phyloP scores from a whole-genome alignment of 768 basidiomycete species.

The Boletus sp. region DNA sequence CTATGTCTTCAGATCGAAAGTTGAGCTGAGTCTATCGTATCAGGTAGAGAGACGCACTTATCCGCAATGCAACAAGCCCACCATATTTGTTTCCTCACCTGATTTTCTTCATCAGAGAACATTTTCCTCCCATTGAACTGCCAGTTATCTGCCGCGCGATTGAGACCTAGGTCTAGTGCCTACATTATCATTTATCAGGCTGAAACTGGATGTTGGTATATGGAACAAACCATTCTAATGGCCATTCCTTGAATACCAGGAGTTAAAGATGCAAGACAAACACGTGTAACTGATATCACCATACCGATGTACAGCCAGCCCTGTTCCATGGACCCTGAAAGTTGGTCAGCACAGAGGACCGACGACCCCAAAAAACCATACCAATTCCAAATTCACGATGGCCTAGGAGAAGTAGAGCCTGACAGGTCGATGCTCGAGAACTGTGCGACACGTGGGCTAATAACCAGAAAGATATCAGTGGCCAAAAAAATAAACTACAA shows the following conservation, averaged over 20 bases:
- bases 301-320: slow-evolving; percentile 81
- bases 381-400: slow-evolving; percentile 86
- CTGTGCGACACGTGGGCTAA: slow-evolving; percentile 63
- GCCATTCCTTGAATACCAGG: slow-evolving; percentile 52
- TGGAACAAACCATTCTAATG: slow-evolving; percentile 58
- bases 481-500: not conserved
- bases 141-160: slow-evolving; percentile 77
- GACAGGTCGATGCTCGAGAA: slow-evolving; percentile 72
- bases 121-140: slow-evolving; percentile 56
- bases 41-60: slow-evolving; percentile 44
- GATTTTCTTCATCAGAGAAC: slow-evolving; percentile 64
- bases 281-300: slow-evolving; percentile 3
- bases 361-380: slow-evolving; percentile 21
- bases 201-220: not conserved
- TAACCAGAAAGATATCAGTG: slow-evolving; percentile 6
- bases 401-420: slow-evolving; percentile 74
- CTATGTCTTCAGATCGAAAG: slow-evolving; percentile 46
- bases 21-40: slow-evolving; percentile 1
- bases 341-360: slow-evolving; percentile 9
- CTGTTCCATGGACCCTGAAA: slow-evolving; percentile 64
- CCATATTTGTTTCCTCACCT: slow-evolving; percentile 75
- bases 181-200: slow-evolving; percentile 25
- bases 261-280: not conserved
- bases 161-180: slow-evolving; percentile 80
- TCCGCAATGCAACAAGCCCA: slow-evolving; percentile 72